Evolutionary conservation across 2,329 filamentous ascomycete genomes (phyloP).

Genomic region (Epichloe bromicola): DNA sequence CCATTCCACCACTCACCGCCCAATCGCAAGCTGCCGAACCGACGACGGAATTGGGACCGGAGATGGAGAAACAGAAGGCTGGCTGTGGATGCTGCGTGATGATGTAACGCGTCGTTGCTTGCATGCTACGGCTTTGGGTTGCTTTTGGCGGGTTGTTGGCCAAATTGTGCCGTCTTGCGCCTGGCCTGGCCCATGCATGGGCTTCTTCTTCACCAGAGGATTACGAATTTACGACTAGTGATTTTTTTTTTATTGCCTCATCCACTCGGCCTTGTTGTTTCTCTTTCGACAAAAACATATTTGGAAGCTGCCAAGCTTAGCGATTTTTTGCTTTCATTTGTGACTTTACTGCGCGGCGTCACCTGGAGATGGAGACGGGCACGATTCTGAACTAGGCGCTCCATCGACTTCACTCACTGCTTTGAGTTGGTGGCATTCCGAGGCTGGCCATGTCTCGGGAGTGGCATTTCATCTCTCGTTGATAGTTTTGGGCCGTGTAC

Average conservation of each 20-base stretch:
- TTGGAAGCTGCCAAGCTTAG: slow-evolving; percentile 2
- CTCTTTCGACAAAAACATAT: background rate
- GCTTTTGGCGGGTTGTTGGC: background rate
- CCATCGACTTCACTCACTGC: background rate
- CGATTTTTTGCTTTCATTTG: slow-evolving; percentile 4
- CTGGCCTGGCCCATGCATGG: background rate
- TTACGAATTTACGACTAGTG: slow-evolving; percentile 13
- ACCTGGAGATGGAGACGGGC: background rate
- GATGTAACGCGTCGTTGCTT: slow-evolving; percentile 24
- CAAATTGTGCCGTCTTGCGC: background rate
- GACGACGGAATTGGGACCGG: slow-evolving; percentile 7
- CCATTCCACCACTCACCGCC: slow-evolving; percentile 20
- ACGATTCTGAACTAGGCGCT: background rate
- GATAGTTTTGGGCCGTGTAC: background rate
- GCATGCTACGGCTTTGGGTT: background rate
- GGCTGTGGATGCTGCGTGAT: slow-evolving; percentile 39
- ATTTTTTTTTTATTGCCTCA: background rate
- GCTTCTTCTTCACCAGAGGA: slow-evolving; percentile 1
- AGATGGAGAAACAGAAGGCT: slow-evolving; percentile 20
- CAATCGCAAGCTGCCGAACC: slow-evolving; percentile 7
- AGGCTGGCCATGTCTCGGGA: background rate
- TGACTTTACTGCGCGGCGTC: background rate
- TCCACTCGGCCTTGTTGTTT: background rate
- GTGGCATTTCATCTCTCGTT: background rate
- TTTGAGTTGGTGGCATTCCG: background rate